Evolutionary conservation across 495 filamentous ascomycete genomes (phyloP).

Genomic region (Lasiosphaeria hispida): DNA sequence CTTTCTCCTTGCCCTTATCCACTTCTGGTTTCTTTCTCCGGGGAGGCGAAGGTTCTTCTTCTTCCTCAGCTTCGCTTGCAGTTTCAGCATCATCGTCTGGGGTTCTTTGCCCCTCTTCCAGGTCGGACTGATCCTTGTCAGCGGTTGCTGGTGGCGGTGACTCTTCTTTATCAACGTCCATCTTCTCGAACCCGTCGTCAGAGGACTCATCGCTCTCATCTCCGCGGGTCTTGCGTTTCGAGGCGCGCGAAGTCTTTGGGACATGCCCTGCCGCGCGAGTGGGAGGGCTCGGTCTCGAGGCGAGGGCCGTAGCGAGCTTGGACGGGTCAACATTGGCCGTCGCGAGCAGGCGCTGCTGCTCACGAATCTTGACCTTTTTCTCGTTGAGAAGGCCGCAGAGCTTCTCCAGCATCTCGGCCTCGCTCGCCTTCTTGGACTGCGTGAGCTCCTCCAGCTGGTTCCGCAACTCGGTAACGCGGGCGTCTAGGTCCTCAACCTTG

Average conservation of each 20-base stretch:
- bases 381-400: conserved; percentile 73
- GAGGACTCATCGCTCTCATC: conserved; percentile 43
- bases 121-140: conserved; percentile 7
- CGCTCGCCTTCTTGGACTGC: conserved; percentile 63
- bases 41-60: conserved; percentile 25
- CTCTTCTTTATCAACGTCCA: conserved; percentile 52
- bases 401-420: conserved; percentile 67
- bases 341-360: conserved; percentile 69
- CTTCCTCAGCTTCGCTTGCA: conserved; percentile 46
- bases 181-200: conserved; percentile 55
- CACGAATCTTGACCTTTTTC: conserved; percentile 88
- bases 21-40: background rate
- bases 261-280: background rate
- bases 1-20: conserved; percentile 15
- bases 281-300: background rate
- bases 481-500: conserved; percentile 49
- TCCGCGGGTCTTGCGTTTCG: conserved; percentile 51
- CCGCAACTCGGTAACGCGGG: conserved; percentile 45
- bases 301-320: conserved; percentile 26
- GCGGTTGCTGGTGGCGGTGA: background rate
- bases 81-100: conserved; percentile 44
- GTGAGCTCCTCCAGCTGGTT: conserved; percentile 62
- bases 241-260: conserved; percentile 28
- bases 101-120: conserved; percentile 14
- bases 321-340: conserved; percentile 56